Conservation (phyloP, 129 eudicot species). For the Chrysanthemum seticuspe region DNA sequence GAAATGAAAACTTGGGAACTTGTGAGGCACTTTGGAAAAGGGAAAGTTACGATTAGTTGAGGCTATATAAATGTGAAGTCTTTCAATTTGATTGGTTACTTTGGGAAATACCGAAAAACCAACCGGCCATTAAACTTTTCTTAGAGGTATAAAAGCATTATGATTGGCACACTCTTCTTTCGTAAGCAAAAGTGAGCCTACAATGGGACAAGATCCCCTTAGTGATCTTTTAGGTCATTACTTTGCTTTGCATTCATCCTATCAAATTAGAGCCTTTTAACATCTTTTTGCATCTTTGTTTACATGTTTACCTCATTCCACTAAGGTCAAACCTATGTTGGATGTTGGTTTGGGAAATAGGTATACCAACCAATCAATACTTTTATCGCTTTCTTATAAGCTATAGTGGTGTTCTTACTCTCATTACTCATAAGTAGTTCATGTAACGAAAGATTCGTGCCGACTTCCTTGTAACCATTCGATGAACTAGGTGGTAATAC, state of each 20-base stretch:
- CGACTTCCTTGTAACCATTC: too few relatives aligned
- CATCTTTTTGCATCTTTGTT: slow-evolving; percentile 19
- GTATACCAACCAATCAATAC: slow-evolving; percentile 20
- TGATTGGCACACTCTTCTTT: slow-evolving; percentile 40
- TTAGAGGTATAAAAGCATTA: slow-evolving; percentile 33
- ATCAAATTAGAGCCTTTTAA: slow-evolving; percentile 31
- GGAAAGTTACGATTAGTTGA: slow-evolving; percentile 20
- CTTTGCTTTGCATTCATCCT: slow-evolving; percentile 38
- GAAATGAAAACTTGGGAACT: slow-evolving; percentile 24
- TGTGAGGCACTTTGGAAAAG: slow-evolving; percentile 39
- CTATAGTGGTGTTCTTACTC: background rate
- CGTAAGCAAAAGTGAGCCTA: slow-evolving; percentile 40
- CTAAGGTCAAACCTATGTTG: slow-evolving; percentile 35
- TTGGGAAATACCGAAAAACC: slow-evolving; percentile 30
- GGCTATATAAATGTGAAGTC: slow-evolving; percentile 27
- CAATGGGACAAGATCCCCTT: slow-evolving; percentile 46
- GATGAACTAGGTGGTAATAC: too few relatives aligned
- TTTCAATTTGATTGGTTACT: slow-evolving; percentile 39
- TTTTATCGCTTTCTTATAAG: background rate
- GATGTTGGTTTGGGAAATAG: slow-evolving; percentile 30
- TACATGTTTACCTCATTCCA: slow-evolving; percentile 30
- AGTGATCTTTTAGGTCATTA: slow-evolving; percentile 40
- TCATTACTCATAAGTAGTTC: background rate
- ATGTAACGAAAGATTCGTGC: background rate
- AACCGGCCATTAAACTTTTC: slow-evolving; percentile 24